Percentiles rank a stretch among this genome's conserved stretches.
These are phyloP conservation scores for Fusarium scirpi DNA, from an alignment of 2,329 filamentous ascomycete species.

Conservation along the genomic window DNA sequence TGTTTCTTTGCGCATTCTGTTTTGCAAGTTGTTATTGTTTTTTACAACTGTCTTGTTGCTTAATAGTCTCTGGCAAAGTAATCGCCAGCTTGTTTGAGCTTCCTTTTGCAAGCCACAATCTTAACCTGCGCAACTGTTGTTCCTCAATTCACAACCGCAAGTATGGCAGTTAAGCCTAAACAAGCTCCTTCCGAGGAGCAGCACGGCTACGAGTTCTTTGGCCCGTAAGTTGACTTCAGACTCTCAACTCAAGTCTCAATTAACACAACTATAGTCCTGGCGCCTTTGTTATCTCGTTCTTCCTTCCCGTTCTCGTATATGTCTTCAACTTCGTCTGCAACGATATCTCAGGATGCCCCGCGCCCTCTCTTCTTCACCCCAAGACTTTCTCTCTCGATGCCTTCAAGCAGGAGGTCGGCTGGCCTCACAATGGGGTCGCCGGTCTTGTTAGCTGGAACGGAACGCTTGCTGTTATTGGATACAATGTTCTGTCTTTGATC, in stretches of 20 bases:
- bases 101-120: background rate
- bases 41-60: constrained; percentile 3
- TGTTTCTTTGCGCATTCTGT: constrained; percentile 1
- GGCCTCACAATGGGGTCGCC: constrained; percentile 77
- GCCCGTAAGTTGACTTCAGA: constrained; percentile 57
- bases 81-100: constrained; percentile 4
- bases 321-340: constrained; percentile 88
- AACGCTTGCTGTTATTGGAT: constrained; percentile 77
- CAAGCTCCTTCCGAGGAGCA: constrained; percentile 46
- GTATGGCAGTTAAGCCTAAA: constrained; percentile 52
- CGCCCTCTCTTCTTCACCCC: constrained; percentile 81
- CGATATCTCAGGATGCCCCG: constrained; percentile 90
- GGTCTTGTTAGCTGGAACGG: constrained; percentile 78
- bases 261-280: constrained; percentile 69
- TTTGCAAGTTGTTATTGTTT: constrained; percentile 12
- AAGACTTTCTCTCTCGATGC: constrained; percentile 76
- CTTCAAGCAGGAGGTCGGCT: constrained; percentile 84
- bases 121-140: background rate
- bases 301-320: constrained; percentile 83
- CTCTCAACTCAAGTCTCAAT: background rate
- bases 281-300: constrained; percentile 81
- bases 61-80: background rate
- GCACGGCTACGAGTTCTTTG: constrained; percentile 65
- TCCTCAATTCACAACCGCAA: constrained; percentile 21
- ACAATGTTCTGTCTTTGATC: constrained; percentile 81